Evolutionary conservation across 345 rosid genomes (phyloP).

Genomic region (Citrus unshiu): DNA sequence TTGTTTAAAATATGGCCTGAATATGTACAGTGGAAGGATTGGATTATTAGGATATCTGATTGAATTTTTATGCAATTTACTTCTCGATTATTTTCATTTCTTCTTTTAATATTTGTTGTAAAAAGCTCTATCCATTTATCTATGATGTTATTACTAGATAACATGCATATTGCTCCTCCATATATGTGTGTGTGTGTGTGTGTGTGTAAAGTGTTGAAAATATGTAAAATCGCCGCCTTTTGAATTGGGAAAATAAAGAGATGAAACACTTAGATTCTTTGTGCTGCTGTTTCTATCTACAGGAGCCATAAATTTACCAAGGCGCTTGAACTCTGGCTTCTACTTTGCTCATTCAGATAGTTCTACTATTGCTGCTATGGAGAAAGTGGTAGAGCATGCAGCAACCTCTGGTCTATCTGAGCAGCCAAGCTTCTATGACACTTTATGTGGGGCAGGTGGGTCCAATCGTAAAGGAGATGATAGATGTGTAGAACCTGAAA

Average conservation of each 20-base stretch:
- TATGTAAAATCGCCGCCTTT: not conserved
- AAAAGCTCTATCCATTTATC: not conserved
- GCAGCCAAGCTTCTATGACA: conserved; percentile 94
- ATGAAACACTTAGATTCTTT: not conserved
- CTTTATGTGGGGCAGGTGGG: conserved; percentile 86
- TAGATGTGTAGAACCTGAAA: conserved; percentile 63
- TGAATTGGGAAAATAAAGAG: not conserved
- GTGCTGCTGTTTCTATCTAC: conserved; percentile 15
- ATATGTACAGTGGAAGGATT: not conserved
- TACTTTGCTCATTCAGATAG: conserved; percentile 66
- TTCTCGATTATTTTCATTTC: not conserved
- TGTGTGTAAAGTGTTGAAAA: not conserved
- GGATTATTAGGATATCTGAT: not conserved
- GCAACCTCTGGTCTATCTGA: conserved; percentile 70
- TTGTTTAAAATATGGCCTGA: conserved; percentile 3
- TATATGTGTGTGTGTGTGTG: not conserved
- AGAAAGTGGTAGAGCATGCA: conserved; percentile 90
- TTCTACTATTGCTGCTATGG: conserved; percentile 65
- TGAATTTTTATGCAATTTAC: not conserved
- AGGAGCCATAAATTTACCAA: conserved; percentile 84
- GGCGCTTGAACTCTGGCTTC: conserved; percentile 89
- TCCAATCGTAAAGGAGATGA: conserved; percentile 47
- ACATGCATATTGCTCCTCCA: not conserved
- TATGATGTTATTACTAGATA: not conserved
- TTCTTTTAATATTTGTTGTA: not conserved